These are phyloP conservation scores for Dipteronia sinensis DNA, from an alignment of 345 rosid genomes.

Conservation along the genomic window DNA sequence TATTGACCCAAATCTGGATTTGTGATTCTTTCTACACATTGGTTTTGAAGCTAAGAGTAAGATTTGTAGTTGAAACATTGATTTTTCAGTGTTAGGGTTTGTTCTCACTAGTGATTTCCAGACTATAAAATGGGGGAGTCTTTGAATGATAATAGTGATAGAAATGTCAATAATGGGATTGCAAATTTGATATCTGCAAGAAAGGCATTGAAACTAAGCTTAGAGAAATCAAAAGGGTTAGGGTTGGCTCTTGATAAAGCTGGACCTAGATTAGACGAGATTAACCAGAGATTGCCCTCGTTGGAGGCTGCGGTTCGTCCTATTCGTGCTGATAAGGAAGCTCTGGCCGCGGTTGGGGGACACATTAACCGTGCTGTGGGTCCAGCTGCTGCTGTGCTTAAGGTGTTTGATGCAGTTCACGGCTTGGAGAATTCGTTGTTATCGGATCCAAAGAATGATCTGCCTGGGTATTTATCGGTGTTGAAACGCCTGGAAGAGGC, in stretches of 20 bases:
- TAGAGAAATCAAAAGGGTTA: conserved; percentile 81
- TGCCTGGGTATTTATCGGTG: conserved; percentile 82
- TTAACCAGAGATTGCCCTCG: conserved; percentile 70
- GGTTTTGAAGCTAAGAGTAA: neutral
- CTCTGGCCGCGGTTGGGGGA: conserved; percentile 80
- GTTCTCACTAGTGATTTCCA: conserved; percentile 23
- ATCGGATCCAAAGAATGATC: conserved; percentile 82
- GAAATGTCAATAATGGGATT: conserved; percentile 27
- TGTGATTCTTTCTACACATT: neutral
- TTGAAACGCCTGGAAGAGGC: conserved; percentile 94
- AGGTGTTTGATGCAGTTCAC: conserved; percentile 97
- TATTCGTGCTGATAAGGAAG: conserved; percentile 88
- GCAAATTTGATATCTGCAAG: conserved; percentile 66
- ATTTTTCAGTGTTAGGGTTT: conserved; percentile 15
- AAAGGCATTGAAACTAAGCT: conserved; percentile 62
- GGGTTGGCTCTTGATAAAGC: conserved; percentile 57
- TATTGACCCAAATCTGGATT: conserved; percentile 3
- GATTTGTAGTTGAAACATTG: conserved; percentile 8
- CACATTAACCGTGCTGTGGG: conserved; percentile 98
- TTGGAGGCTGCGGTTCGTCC: conserved; percentile 89
- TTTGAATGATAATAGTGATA: conserved; percentile 8
- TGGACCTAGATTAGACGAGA: conserved; percentile 80
- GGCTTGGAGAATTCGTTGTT: conserved; percentile 89
- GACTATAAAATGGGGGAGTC: conserved; percentile 49
- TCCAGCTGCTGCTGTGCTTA: conserved; percentile 97